phyloP scores from a whole-genome alignment of 164 flowering plant genomes.

The Protea cynaroides region DNA sequence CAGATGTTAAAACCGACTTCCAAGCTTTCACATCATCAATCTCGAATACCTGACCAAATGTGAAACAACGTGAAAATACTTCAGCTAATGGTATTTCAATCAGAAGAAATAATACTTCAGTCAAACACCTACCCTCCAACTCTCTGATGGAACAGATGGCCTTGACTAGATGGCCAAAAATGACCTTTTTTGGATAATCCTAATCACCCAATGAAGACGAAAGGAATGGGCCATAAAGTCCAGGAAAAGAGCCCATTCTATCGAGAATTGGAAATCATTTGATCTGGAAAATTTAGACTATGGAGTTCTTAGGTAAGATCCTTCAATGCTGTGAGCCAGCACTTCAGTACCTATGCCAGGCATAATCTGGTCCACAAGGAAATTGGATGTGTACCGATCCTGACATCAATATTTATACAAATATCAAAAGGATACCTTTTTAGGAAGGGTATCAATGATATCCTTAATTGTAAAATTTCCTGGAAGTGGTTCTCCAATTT shows the following conservation, averaged over 20 bases:
- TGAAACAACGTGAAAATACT: constrained; percentile 2
- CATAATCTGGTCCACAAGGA: too few relatives aligned
- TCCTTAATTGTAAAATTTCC: constrained; percentile 64
- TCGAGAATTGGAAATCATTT: background rate
- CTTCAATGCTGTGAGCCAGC: background rate
- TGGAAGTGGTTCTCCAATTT: constrained; percentile 88
- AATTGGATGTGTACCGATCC: too few relatives aligned
- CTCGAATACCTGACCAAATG: constrained; percentile 62
- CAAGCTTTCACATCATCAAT: constrained; percentile 79
- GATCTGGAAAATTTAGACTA: background rate
- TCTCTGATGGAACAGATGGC: background rate
- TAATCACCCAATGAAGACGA: background rate
- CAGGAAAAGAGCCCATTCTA: background rate
- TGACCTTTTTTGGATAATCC: background rate
- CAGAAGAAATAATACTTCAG: background rate
- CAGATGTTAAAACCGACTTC: constrained; percentile 68
- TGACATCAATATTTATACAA: too few relatives aligned
- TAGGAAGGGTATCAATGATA: constrained; percentile 67
- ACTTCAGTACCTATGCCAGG: background rate
- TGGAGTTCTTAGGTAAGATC: background rate
- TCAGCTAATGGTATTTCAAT: background rate
- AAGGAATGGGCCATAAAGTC: background rate
- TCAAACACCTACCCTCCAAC: background rate
- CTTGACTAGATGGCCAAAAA: background rate
- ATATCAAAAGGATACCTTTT: constrained; percentile 40